Conservation (phyloP, 2,329 filamentous ascomycete species). For the Lachnellula suecica region DNA sequence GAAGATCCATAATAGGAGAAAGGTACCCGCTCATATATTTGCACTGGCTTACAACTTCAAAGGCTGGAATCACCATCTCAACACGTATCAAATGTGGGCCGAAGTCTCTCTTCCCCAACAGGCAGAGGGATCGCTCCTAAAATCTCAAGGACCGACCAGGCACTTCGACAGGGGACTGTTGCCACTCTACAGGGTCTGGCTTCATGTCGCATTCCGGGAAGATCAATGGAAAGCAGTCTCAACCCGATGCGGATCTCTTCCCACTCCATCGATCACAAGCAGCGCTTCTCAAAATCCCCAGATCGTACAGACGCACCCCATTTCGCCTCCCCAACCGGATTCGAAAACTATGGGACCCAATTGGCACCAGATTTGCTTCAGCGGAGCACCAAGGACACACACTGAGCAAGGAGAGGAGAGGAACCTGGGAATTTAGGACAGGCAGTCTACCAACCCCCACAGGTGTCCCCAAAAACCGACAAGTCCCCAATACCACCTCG, state of each 20-base stretch:
- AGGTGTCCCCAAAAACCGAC: slow-evolving; percentile 8
- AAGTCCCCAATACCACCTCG: not conserved
- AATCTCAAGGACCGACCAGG: not conserved
- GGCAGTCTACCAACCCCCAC: not conserved
- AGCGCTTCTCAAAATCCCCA: not conserved
- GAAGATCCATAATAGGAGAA: too few species aligned
- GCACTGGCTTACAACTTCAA: not conserved
- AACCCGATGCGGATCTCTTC: slow-evolving; percentile 15
- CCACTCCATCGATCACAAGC: slow-evolving; percentile 1
- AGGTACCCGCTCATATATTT: slow-evolving; percentile 25
- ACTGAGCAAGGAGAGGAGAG: slow-evolving; percentile 1
- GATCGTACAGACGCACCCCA: not conserved
- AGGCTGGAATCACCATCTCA: slow-evolving; percentile 8
- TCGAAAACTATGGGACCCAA: not conserved
- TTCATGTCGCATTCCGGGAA: slow-evolving; percentile 16
- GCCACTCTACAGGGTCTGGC: slow-evolving; percentile 16
- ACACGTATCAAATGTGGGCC: not conserved
- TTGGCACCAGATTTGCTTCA: slow-evolving; percentile 9
- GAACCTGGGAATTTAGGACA: not conserved
- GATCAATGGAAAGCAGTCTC: slow-evolving; percentile 1
- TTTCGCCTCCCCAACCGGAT: not conserved
- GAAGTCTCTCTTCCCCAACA: not conserved
- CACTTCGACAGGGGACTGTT: slow-evolving; percentile 9
- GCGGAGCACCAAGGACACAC: slow-evolving; percentile 12
- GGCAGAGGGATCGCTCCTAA: not conserved